Conservation (phyloP, 176 grass and related monocot genomes). For the Calamus simplicifolius region DNA sequence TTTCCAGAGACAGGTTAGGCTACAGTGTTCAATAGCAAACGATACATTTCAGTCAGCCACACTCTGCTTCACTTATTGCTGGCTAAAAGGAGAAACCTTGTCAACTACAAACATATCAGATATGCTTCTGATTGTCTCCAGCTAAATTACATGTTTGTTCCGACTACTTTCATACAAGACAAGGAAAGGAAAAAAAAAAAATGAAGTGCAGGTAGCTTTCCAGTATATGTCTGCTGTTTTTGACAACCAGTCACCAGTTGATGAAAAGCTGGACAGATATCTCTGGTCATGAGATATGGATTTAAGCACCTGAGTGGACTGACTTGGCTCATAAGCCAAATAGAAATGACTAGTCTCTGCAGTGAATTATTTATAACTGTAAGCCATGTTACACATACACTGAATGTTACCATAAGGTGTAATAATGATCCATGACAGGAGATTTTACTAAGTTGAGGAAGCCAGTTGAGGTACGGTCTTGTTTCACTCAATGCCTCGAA, state of each 20-base stretch:
- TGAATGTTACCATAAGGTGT: too few species aligned
- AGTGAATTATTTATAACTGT: too few species aligned
- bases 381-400: too few species aligned
- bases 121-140: constrained; percentile 15
- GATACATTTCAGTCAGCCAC: background rate
- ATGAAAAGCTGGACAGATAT: constrained; percentile 23
- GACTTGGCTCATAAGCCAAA: too few species aligned
- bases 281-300: constrained; percentile 10
- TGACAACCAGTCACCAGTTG: constrained; percentile 11
- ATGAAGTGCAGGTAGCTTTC: background rate
- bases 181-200: background rate
- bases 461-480: too few species aligned
- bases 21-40: background rate
- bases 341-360: too few species aligned
- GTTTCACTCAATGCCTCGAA: too few species aligned
- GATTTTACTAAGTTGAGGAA: too few species aligned
- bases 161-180: constrained; percentile 15
- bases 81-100: constrained; percentile 1
- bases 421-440: too few species aligned
- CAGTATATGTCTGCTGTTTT: constrained; percentile 29
- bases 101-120: constrained; percentile 15
- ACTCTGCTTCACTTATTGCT: constrained; percentile 16
- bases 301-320: too few species aligned
- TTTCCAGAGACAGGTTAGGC: background rate
- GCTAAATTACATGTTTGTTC: constrained; percentile 22